Evolutionary conservation across 169 alveolate species (phyloP), one percentile per base, ranked within the genome.

Genomic region (Eimeria falciformis): DNA sequence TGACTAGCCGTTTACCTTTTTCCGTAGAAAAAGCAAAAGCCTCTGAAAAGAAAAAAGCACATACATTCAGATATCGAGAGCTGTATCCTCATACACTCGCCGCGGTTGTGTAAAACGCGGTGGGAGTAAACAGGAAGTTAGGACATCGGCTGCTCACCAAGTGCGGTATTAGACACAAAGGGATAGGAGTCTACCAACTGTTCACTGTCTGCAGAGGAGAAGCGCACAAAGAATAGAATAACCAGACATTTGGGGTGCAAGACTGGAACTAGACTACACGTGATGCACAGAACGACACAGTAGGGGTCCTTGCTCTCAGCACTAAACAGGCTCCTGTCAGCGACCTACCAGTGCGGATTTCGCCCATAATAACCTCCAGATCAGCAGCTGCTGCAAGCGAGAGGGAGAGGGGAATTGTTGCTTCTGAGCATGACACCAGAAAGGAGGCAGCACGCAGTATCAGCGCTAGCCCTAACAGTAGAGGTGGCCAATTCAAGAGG

Each of bases 101-200:
- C n/a, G n/a, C n/a, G n/a, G n/a, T n/a, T n/a, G n/a, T n/a, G n/a
- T n/a, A n/a, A n/a, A n/a, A n/a, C n/a, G n/a, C n/a, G n/a, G n/a
- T n/a, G n/a, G n/a, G n/a, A n/a, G n/a, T n/a, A n/a, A n/a, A n/a
- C n/a, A n/a, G n/a, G n/a, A n/a, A n/a, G n/a, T n/a, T n/a, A 50
- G 62, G 18, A 0, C 11, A 50, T 12, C 0, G 62, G 62, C n/a
- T 50, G n/a, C 73, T 14, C 29, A 62, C 73, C 73, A 18, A 62
- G n/a, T 14, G 29, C 73, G 6, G 37, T 62, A 18, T n/a, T n/a
- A 18, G 73, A 62, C 37, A 62, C 37, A n/a, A 62, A 62, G 33
- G 73, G 73, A 62, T 62, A 62, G n/a, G 73, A n/a, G 25, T 62
- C 73, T 6, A 62, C 73, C 73, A 62, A n/a, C 14, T 62, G 12